Conservation (phyloP, 2,329 filamentous ascomycete species). For the Chaetomium strumarium region DNA sequence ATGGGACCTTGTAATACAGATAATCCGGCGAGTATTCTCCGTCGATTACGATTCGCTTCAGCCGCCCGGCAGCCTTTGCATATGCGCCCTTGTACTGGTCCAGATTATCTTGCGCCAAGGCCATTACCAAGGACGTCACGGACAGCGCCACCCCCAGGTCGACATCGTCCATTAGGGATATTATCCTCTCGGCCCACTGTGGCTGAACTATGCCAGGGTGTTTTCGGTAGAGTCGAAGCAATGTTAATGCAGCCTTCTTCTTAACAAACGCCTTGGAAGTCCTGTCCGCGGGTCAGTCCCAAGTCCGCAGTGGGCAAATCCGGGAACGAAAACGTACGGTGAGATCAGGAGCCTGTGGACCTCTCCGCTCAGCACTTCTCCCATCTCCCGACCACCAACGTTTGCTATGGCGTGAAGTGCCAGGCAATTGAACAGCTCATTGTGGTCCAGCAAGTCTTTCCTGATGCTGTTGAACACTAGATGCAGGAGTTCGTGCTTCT, state of each 20-base stretch:
- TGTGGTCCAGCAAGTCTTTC: slow-evolving; percentile 89
- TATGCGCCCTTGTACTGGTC: slow-evolving; percentile 93
- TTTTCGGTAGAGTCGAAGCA: slow-evolving; percentile 91
- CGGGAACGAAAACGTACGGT: slow-evolving; percentile 55
- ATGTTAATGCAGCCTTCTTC: slow-evolving; percentile 94
- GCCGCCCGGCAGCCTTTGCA: slow-evolving; percentile 80
- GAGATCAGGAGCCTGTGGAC: slow-evolving; percentile 93
- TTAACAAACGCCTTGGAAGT: slow-evolving; percentile 95
- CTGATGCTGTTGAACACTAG: slow-evolving; percentile 97
- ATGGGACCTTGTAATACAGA: slow-evolving; percentile 98
- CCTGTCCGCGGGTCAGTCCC: slow-evolving; percentile 28
- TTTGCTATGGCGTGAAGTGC: slow-evolving; percentile 97
- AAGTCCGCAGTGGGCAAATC: background rate
- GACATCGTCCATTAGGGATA: slow-evolving; percentile 95
- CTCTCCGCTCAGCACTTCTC: slow-evolving; percentile 83
- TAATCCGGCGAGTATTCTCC: slow-evolving; percentile 87
- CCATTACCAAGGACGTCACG: slow-evolving; percentile 92
- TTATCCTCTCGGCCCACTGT: slow-evolving; percentile 96
- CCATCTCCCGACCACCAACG: slow-evolving; percentile 94
- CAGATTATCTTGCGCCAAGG: slow-evolving; percentile 86
- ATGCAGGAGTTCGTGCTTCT: slow-evolving; percentile 92
- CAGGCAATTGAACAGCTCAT: slow-evolving; percentile 95
- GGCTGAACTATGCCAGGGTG: slow-evolving; percentile 88
- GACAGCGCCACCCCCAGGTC: slow-evolving; percentile 94
- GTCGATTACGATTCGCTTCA: slow-evolving; percentile 88